Conservation (phyloP, 371 early-diverging fungal genomes). For the Mucor mucedo region DNA sequence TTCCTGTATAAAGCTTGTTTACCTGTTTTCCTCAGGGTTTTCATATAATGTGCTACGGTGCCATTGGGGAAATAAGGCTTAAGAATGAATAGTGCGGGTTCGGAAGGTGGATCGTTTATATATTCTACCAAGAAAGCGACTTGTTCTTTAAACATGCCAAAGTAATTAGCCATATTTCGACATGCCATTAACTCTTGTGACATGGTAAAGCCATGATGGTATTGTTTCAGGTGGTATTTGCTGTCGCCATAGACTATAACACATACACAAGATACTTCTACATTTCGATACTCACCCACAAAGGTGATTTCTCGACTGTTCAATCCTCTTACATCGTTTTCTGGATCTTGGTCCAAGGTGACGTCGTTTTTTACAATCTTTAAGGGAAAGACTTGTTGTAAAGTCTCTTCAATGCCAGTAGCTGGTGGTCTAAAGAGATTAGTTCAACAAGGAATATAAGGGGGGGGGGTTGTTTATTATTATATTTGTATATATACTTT, state of each 20-base stretch:
- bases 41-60: conserved; percentile 4
- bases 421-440: not conserved
- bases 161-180: conserved; percentile 13
- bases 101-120: not conserved
- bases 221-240: not conserved
- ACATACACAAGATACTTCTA: not conserved
- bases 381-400: not conserved
- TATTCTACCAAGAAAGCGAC: not conserved
- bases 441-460: too few species aligned
- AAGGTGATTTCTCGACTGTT: conserved; percentile 7
- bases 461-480: too few species aligned
- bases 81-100: not conserved
- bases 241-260: not conserved
- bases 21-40: not conserved
- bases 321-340: not conserved
- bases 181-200: conserved; percentile 5
- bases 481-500: too few species aligned
- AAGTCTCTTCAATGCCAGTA: not conserved
- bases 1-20: not conserved
- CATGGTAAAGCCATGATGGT: conserved; percentile 11
- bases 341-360: not conserved
- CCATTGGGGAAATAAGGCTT: not conserved
- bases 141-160: conserved; percentile 6
- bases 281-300: not conserved
- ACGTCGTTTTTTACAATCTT: not conserved